These are phyloP conservation scores for Detonula confervacea DNA, from an alignment of 352 stramenopile genomes.

Conservation along the genomic window DNA sequence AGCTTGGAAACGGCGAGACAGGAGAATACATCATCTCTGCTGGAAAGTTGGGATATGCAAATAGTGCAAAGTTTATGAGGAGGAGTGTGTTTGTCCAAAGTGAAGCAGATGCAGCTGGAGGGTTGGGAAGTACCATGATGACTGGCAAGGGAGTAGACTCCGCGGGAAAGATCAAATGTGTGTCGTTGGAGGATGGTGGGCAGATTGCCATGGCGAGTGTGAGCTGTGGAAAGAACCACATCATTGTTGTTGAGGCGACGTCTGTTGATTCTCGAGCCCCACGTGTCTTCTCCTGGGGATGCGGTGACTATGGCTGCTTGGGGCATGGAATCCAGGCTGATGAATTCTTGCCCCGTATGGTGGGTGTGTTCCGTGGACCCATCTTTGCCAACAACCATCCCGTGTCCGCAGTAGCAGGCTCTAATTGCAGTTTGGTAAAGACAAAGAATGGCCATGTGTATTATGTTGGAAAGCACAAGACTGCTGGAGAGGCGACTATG, in stretches of 20 bases:
- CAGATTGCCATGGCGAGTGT: slow-evolving; percentile 68
- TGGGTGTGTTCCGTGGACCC: slow-evolving; percentile 53
- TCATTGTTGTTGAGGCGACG: slow-evolving; percentile 74
- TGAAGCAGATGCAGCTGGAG: slow-evolving; percentile 48
- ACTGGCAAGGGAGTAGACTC: slow-evolving; percentile 27
- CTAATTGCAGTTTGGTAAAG: slow-evolving; percentile 68
- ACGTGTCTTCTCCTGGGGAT: slow-evolving; percentile 68
- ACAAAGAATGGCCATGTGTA: slow-evolving; percentile 84
- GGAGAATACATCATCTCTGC: slow-evolving; percentile 83
- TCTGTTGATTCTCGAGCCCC: slow-evolving; percentile 25
- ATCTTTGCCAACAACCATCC: slow-evolving; percentile 67
- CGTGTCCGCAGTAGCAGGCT: slow-evolving; percentile 53
- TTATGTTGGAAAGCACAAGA: slow-evolving; percentile 80
- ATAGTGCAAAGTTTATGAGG: slow-evolving; percentile 69
- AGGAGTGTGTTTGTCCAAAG: slow-evolving; percentile 69
- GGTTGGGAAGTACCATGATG: slow-evolving; percentile 13
- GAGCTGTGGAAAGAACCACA: slow-evolving; percentile 81
- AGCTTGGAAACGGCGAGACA: slow-evolving; percentile 84
- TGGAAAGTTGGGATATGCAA: slow-evolving; percentile 78
- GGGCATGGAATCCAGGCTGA: slow-evolving; percentile 80
- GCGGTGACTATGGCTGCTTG: slow-evolving; percentile 84
- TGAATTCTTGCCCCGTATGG: slow-evolving; percentile 74
- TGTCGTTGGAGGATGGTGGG: slow-evolving; percentile 40
- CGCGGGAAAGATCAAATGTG: slow-evolving; percentile 44
- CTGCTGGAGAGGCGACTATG: slow-evolving; percentile 77